Conservation (phyloP, 164 flowering plant genomes). For the Umbilicus rupestris region DNA sequence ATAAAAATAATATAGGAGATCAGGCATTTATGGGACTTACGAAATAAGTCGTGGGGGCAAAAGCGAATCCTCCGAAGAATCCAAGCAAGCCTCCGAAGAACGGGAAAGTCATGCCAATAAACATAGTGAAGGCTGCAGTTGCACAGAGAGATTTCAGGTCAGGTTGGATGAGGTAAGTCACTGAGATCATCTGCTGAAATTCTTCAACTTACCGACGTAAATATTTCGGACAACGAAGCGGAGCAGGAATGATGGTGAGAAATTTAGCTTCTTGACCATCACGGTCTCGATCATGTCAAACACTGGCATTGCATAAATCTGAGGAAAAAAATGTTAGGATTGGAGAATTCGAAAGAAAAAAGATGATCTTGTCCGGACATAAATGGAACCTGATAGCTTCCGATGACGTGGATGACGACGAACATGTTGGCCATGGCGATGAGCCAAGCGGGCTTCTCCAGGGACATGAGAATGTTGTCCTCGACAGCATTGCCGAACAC, state of each 20-base stretch:
- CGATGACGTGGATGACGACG: conserved; percentile 46
- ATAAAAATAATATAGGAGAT: not conserved
- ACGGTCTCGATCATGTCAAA: conserved; percentile 58
- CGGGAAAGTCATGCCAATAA: conserved; percentile 41
- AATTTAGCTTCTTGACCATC: conserved; percentile 33
- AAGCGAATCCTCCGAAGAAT: conserved; percentile 54
- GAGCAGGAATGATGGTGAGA: conserved; percentile 25
- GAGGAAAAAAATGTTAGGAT: not conserved
- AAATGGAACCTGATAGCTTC: conserved; percentile 39
- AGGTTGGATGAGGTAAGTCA: not conserved
- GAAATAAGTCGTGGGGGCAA: conserved; percentile 55
- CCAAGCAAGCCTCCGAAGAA: conserved; percentile 48
- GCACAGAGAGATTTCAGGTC: not conserved
- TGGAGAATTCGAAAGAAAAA: not conserved
- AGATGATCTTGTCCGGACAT: not conserved
- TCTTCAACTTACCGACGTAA: conserved; percentile 35
- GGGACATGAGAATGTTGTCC: conserved; percentile 37
- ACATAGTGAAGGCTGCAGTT: conserved; percentile 32
- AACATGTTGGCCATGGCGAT: conserved; percentile 39
- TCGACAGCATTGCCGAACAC: conserved; percentile 33
- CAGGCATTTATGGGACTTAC: conserved; percentile 22
- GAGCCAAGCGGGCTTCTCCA: conserved; percentile 42
- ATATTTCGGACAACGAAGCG: conserved; percentile 30
- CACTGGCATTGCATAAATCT: conserved; percentile 53
- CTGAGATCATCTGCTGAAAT: not conserved